Base-by-base conservation (phyloP, 495 filamentous ascomycete genomes). In the Xylaria intraflava region DNA sequence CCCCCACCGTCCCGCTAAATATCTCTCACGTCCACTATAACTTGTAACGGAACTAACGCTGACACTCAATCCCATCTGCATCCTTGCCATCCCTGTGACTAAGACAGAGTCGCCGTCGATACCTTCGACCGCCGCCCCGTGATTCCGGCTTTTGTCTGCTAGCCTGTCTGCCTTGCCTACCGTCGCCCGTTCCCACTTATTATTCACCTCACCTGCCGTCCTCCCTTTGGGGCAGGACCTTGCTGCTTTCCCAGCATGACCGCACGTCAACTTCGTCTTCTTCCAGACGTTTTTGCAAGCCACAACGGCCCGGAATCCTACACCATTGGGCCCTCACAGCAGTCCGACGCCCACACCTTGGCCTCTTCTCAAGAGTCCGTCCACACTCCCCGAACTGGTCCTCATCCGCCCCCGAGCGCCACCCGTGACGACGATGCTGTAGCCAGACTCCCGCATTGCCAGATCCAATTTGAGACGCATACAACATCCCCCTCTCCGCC, bases 391-490 rank as follows among this genome's bases (percentile, higher is more conserved):
- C 51, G 43, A 27, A 43, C 48, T 45, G 43, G 51, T 6, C 38
- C n/a, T 22, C 20, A 12, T 26, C 19, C 23, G 0, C 16, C 38
- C 12, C 23, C 52, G 10, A 30, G 24, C 23, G 40, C 22, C 31
- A n/a, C 2, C 53, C 31, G 40, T 56, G 64, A 62, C 56, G 51
- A 66, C 44, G 53, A 62, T 26, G 39, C 26, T 23, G 47, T 38
- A 41, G 57, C 55, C 17, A 61, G 45, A 9, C 19, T 41, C n/a
- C 35, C 58, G 23, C 49, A 55, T 41, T 42, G 41, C 44, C 58
- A 61, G 40, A 55, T 64, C n/a, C 61, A 58, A 46, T 64, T 64
- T 29, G 56, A 59, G 38, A 56, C 61, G 45, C 61, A 62, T 58
- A 64, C 56, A 19, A 66, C 51, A 50, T 59, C 64, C 16, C 58